Percentiles rank a stretch among this genome's conserved stretches.
Conservation (phyloP, 495 filamentous ascomycete genomes). For the Podospora pseudopauciseta region DNA sequence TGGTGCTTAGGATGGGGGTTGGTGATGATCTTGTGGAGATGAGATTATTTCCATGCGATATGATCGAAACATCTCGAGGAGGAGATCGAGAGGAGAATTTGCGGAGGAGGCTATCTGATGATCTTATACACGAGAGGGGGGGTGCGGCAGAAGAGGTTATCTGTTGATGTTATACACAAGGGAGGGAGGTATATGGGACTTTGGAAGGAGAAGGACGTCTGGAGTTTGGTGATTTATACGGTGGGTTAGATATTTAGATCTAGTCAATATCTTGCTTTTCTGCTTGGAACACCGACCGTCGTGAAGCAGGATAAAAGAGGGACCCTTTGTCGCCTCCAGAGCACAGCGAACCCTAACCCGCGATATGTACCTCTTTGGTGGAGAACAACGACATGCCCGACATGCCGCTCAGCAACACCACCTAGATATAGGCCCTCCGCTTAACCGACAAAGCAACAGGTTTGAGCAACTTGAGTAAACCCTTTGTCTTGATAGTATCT, state of each 20-base stretch:
- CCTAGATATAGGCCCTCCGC: neutral
- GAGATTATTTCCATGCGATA: neutral
- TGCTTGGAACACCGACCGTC: no score
- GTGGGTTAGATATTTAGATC: neutral
- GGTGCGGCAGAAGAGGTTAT: neutral
- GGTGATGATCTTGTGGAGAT: neutral
- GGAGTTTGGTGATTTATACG: neutral
- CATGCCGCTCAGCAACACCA: neutral
- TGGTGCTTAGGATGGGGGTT: conserved; percentile 6
- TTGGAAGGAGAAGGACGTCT: neutral
- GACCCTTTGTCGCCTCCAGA: neutral
- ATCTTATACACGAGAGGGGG: neutral
- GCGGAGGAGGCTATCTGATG: neutral
- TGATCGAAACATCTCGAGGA: neutral
- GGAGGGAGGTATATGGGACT: neutral
- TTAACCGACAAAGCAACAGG: neutral
- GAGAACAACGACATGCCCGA: neutral
- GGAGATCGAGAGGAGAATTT: neutral
- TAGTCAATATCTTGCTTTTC: neutral
- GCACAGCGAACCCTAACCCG: neutral
- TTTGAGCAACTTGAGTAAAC: neutral
- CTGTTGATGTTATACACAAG: neutral
- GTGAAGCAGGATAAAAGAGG: neutral
- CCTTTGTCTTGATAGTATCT: neutral
- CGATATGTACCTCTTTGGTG: neutral